A percentile compares a stretch with the other conserved stretches of the same genome.
Conservation (phyloP, 106 monocot genomes). For the Allium sativum region DNA sequence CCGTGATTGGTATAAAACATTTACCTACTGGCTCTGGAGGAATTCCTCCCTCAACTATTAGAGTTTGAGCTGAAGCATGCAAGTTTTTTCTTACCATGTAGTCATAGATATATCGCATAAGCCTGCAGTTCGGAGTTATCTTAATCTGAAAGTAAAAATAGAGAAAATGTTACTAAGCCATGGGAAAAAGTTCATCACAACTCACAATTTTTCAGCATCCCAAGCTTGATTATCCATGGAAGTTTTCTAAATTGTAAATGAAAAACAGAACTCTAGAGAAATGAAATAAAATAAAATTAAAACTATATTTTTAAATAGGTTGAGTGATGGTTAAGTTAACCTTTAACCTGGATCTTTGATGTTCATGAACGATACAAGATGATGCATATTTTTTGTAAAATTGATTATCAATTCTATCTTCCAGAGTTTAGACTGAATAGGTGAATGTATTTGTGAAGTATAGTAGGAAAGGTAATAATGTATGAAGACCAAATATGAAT, state of each 20-base stretch:
- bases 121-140: background rate
- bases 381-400: background rate
- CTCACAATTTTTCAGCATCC: constrained; percentile 6
- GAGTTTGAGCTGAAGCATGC: background rate
- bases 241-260: background rate
- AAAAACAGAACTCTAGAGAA: background rate
- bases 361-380: background rate
- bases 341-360: background rate
- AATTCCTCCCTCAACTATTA: background rate
- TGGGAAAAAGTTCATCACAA: background rate
- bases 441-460: background rate
- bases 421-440: background rate
- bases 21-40: background rate
- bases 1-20: background rate
- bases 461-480: background rate
- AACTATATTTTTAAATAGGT: background rate
- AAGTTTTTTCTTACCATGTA: constrained; percentile 7
- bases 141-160: background rate
- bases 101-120: constrained; percentile 7
- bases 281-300: background rate
- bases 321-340: background rate
- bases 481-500: background rate
- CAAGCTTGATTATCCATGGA: background rate
- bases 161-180: background rate
- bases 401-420: background rate